Evolutionary conservation across 768 basidiomycete species (phyloP).

Genomic region (Lentinula aciculospora): DNA sequence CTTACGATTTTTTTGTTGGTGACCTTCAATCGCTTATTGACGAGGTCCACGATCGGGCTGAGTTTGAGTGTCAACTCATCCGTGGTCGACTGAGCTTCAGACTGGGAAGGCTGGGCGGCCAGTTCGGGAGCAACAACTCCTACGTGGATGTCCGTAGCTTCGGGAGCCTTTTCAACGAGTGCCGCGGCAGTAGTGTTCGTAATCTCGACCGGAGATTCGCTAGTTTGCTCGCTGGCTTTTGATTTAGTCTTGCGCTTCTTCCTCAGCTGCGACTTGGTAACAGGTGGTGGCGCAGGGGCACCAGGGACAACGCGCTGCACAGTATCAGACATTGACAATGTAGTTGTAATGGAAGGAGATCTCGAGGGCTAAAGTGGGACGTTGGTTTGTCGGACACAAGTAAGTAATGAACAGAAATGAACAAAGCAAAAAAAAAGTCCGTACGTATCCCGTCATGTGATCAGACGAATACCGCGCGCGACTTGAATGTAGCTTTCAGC

Average conservation of each 20-base stretch:
- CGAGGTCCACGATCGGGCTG: slow-evolving; percentile 72
- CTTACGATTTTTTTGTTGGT: slow-evolving; percentile 82
- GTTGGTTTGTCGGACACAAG: no score
- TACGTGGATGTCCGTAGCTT: slow-evolving; percentile 39
- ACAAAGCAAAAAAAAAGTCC: background rate
- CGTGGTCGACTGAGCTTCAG: slow-evolving; percentile 37
- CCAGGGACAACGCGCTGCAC: slow-evolving; percentile 65
- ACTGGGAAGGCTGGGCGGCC: slow-evolving; percentile 23
- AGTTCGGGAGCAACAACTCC: slow-evolving; percentile 41
- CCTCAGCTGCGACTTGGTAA: slow-evolving; percentile 59
- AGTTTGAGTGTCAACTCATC: slow-evolving; percentile 43
- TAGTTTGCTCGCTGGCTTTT: slow-evolving; percentile 36
- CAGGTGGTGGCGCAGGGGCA: slow-evolving; percentile 57
- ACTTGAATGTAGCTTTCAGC: background rate
- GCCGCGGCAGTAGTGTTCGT: slow-evolving; percentile 42
- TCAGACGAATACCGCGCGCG: no score
- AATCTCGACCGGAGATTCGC: slow-evolving; percentile 40
- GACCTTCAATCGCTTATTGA: slow-evolving; percentile 72
- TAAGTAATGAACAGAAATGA: background rate
- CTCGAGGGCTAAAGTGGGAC: no score
- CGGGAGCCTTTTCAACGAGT: slow-evolving; percentile 45
- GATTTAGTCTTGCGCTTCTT: slow-evolving; percentile 59
- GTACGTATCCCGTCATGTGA: background rate
- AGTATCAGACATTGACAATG: slow-evolving; percentile 18
- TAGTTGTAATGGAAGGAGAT: slow-evolving; percentile 19